Percentiles rank a stretch among this genome's conserved stretches.
Conservation (phyloP, 495 filamentous ascomycete genomes). For the Penicillium flavigenum region DNA sequence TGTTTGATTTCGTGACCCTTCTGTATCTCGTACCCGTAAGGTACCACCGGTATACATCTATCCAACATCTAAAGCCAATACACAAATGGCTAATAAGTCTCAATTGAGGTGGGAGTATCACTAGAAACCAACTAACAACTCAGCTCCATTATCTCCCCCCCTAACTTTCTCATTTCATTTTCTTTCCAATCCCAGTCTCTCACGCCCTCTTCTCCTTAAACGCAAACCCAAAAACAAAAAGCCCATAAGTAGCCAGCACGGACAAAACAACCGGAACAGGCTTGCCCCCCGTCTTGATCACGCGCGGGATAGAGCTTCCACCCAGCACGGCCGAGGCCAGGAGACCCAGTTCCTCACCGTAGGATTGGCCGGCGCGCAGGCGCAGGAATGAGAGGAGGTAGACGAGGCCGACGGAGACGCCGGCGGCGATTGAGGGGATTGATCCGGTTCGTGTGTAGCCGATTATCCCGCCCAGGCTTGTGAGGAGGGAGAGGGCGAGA, state of each 20-base stretch:
- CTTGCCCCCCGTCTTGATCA: conserved; percentile 69
- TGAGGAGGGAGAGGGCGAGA: conserved; percentile 75
- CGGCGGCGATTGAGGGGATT: conserved; percentile 79
- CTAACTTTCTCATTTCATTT: neutral
- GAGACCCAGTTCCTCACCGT: conserved; percentile 72
- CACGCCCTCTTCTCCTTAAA: conserved; percentile 26
- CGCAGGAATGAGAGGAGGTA: conserved; percentile 50
- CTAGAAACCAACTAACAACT: neutral
- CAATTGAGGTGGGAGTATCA: neutral
- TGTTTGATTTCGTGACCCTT: neutral
- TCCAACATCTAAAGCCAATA: neutral
- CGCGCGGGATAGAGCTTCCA: conserved; percentile 78
- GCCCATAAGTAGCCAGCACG: conserved; percentile 60
- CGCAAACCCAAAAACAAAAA: conserved; percentile 66
- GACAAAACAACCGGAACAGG: conserved; percentile 73
- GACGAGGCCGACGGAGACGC: conserved; percentile 70
- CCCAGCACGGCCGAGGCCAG: conserved; percentile 80
- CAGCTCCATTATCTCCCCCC: neutral
- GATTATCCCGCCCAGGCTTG: conserved; percentile 79
- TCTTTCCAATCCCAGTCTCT: neutral
- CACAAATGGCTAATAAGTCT: neutral
- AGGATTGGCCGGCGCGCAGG: conserved; percentile 53
- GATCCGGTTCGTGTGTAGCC: conserved; percentile 84
- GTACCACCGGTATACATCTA: neutral
- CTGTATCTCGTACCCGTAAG: neutral